Evolutionary conservation across 2,329 filamentous ascomycete species (phyloP).

Genomic region (Phialophora verrucosa): DNA sequence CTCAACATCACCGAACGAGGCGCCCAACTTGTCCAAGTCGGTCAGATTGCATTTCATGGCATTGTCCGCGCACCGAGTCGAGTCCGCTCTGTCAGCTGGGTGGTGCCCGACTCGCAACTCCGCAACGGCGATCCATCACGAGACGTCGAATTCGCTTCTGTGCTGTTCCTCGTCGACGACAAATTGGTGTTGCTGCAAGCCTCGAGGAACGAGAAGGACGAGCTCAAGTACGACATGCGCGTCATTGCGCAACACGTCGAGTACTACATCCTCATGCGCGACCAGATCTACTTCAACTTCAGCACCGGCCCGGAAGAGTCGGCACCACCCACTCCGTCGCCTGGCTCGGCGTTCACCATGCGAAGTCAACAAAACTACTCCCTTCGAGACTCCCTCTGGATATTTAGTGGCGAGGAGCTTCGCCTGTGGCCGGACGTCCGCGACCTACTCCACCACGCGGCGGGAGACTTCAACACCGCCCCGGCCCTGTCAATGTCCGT

Average conservation of each 20-base stretch:
- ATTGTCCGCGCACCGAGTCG: slow-evolving; percentile 92
- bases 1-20: slow-evolving; percentile 74
- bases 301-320: slow-evolving; percentile 53
- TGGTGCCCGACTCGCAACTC: slow-evolving; percentile 87
- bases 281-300: slow-evolving; percentile 67
- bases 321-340: slow-evolving; percentile 56
- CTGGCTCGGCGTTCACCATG: slow-evolving; percentile 52
- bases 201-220: slow-evolving; percentile 77
- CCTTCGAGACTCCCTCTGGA: slow-evolving; percentile 88
- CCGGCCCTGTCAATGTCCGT: slow-evolving; percentile 74
- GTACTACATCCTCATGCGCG: slow-evolving; percentile 90
- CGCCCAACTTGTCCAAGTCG: slow-evolving; percentile 85
- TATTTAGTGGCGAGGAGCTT: slow-evolving; percentile 85
- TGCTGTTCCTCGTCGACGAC: slow-evolving; percentile 95
- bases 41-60: slow-evolving; percentile 95
- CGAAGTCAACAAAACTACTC: slow-evolving; percentile 56
- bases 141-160: slow-evolving; percentile 90
- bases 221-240: slow-evolving; percentile 97
- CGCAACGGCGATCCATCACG: slow-evolving; percentile 91
- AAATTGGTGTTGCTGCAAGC: slow-evolving; percentile 93
- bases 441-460: slow-evolving; percentile 75
- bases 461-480: slow-evolving; percentile 44
- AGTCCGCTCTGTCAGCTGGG: slow-evolving; percentile 93
- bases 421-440: slow-evolving; percentile 89
- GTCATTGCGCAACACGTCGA: slow-evolving; percentile 95